These are phyloP conservation scores for Colletotrichum sp. DNA, from an alignment of 2,329 filamentous ascomycete species.

Conservation along the genomic window DNA sequence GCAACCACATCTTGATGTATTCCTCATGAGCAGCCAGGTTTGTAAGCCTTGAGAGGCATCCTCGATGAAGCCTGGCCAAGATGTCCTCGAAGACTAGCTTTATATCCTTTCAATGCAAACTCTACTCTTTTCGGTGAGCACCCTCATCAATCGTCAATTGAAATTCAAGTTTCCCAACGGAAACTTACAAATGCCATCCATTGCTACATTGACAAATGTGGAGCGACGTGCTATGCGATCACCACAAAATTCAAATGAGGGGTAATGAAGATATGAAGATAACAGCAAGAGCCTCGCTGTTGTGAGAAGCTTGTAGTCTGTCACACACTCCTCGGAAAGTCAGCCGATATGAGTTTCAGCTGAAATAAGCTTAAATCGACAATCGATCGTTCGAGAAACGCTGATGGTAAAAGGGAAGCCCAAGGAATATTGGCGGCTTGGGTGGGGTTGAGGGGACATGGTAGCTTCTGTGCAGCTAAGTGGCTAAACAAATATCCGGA, in stretches of 20 bases:
- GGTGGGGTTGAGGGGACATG: neutral
- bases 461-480: neutral
- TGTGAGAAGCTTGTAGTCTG: neutral
- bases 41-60: neutral
- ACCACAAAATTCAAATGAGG: neutral
- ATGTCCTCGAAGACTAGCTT: neutral
- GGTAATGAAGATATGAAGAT: neutral
- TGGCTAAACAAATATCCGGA: neutral
- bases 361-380: neutral
- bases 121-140: no score
- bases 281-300: neutral
- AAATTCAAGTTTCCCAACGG: neutral
- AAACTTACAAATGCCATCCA: neutral
- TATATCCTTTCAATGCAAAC: neutral
- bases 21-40: neutral
- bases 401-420: neutral
- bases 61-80: neutral
- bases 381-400: neutral
- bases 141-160: neutral
- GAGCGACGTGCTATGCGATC: neutral
- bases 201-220: neutral
- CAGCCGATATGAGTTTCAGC: neutral
- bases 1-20: neutral
- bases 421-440: neutral
- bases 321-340: neutral